Conservation (phyloP, 2,329 filamentous ascomycete species). For the Diplodia intermedia region DNA sequence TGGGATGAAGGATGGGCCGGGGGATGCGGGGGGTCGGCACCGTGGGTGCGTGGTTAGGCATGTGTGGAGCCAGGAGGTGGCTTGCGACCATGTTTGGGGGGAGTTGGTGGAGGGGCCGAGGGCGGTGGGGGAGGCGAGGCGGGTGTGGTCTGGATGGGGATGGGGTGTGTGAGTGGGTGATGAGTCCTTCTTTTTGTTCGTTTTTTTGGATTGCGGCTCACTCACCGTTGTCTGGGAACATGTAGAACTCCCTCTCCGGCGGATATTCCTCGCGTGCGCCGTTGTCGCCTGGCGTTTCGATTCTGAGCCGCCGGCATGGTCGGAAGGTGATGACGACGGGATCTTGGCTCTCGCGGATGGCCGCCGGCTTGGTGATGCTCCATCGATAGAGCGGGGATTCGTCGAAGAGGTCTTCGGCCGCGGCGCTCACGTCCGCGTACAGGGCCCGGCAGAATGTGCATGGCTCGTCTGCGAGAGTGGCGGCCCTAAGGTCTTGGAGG, state of each 20-base stretch:
- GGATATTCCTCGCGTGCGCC: not conserved
- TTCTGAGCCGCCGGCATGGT: not conserved
- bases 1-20: not conserved
- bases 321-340: slow-evolving; percentile 2
- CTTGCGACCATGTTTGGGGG: not conserved
- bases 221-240: slow-evolving; percentile 11
- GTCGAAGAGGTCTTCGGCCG: not conserved
- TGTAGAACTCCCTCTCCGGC: slow-evolving; percentile 1
- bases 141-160: not conserved
- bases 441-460: not conserved
- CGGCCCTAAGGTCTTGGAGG: not conserved
- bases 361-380: not conserved
- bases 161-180: not conserved
- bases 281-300: not conserved
- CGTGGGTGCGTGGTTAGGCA: not conserved
- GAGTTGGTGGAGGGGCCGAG: not conserved
- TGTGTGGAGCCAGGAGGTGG: not conserved
- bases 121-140: not conserved
- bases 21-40: not conserved
- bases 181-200: not conserved
- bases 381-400: not conserved
- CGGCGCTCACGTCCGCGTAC: not conserved
- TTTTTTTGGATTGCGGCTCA: not conserved
- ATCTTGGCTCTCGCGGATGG: slow-evolving; percentile 5
- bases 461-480: too few species aligned